Evolutionary conservation across 805 yeast genomes (phyloP), one percentile per base, ranked within the genome.

Genomic region (Jamesozyma spencerorum): DNA sequence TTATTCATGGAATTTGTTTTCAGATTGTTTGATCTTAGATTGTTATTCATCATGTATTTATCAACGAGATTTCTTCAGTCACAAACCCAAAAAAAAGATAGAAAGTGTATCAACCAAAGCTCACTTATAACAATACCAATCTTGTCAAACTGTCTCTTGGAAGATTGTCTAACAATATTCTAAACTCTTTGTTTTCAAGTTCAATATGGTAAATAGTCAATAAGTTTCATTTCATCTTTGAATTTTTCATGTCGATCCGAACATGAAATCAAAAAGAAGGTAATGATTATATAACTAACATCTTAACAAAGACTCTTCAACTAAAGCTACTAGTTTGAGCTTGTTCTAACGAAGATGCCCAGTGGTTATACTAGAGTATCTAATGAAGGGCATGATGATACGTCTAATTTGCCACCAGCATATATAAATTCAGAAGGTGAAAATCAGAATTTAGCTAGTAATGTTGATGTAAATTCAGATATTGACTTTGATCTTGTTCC

Each of bases 401-500:
- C n/a, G n/a, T 7, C 6, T 3, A 26, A 18, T 18, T 29, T 14
- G 3, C 37, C 31, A 5, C 37, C 37, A 3, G 5, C 20, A 8
- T 34, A 34, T 17, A 3, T 30, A 2, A 14, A 7, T 12, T 8
- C 13, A 12, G 29, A 2, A 4, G 29, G 3, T n/a, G 18, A 3
- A n/a, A 11, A 22, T 10, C 10, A 22, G 10, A 10, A 10, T 7
- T 22, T 22, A 22, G 10, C 10, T 22, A 22, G 10, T 22, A 22
- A 22, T 22, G 10, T 19, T 20, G 10, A 4, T 13, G 34, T 7
- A 3, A 14, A 11, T n/a, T 13, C 31, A 13, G 31, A 31, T 36
- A 10, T 33, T 12, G 43, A 40, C n/a, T 36, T 40, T 19, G 39
- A 40, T 28, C 10, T 36, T 6, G 31, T 31, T 7, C 31, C 31